phyloP scores from a whole-genome alignment of 768 basidiomycete species.

The Phaeotremella fagi region DNA sequence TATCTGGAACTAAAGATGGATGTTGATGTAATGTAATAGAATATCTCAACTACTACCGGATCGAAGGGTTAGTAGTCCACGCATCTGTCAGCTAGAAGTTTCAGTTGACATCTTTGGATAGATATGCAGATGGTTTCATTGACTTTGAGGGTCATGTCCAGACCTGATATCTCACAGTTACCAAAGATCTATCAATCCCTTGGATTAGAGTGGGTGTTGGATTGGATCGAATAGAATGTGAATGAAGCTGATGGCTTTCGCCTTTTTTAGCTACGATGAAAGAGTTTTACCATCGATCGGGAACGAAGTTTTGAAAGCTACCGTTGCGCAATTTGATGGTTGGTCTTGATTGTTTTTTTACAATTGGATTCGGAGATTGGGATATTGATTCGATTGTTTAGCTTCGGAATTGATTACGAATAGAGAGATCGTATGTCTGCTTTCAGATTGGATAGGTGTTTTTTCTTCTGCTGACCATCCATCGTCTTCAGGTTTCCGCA shows the following conservation, averaged over 20 bases:
- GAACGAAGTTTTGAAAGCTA: constrained; percentile 95
- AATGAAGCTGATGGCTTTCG: constrained; percentile 2
- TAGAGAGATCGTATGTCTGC: constrained; percentile 77
- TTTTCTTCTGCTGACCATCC: neutral
- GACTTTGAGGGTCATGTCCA: constrained; percentile 88
- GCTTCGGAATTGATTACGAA: constrained; percentile 64
- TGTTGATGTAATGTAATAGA: constrained; percentile 53
- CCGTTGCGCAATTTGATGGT: constrained; percentile 95
- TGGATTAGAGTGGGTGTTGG: constrained; percentile 61
- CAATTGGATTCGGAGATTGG: neutral
- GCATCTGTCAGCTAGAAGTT: neutral
- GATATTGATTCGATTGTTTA: constrained; percentile 1
- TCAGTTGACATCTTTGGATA: constrained; percentile 2
- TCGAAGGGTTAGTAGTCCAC: constrained; percentile 60
- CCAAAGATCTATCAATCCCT: constrained; percentile 91
- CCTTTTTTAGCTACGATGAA: constrained; percentile 68
- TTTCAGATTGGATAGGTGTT: neutral
- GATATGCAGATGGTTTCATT: constrained; percentile 97
- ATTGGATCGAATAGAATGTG: neutral
- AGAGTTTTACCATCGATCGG: constrained; percentile 95
- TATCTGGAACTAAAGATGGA: neutral
- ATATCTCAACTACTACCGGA: constrained; percentile 97
- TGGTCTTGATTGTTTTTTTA: constrained; percentile 50
- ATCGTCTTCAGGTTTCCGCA: constrained; percentile 65
- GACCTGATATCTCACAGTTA: constrained; percentile 82